A percentile compares a stretch with the other conserved stretches of the same genome.
Conservation (phyloP, 768 basidiomycete species). For the Russula brevipes region DNA sequence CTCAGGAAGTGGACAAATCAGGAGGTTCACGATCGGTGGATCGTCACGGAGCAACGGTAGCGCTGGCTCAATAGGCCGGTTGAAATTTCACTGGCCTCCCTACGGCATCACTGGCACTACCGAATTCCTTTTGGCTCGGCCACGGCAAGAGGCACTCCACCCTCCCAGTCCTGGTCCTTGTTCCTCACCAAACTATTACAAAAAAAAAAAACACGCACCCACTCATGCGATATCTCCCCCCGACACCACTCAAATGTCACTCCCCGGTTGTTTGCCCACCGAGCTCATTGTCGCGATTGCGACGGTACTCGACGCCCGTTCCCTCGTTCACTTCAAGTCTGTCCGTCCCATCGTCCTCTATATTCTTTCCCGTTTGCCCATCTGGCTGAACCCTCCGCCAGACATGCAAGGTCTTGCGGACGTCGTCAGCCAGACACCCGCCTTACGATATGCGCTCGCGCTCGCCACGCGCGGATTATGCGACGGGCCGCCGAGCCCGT, state of each 20-base stretch:
- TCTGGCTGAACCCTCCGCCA: neutral
- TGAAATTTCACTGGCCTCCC: too few species aligned
- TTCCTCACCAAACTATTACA: neutral
- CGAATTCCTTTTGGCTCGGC: too few species aligned
- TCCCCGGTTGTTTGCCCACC: neutral
- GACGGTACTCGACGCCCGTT: neutral
- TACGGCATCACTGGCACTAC: too few species aligned
- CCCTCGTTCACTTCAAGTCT: neutral
- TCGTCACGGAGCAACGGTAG: too few species aligned
- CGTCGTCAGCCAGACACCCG: neutral
- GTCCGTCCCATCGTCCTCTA: neutral
- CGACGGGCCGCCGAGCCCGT: constrained; percentile 8
- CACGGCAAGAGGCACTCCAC: neutral
- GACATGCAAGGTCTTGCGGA: constrained; percentile 2
- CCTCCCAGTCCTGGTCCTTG: neutral
- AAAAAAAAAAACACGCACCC: neutral
- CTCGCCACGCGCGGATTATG: constrained; percentile 1
- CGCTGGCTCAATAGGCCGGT: too few species aligned
- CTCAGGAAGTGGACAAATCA: too few species aligned
- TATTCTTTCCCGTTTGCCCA: too few species aligned
- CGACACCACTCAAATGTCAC: neutral
- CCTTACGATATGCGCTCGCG: neutral
- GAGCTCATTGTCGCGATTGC: neutral
- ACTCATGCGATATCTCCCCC: neutral
- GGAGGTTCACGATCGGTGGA: too few species aligned